Evolutionary conservation across 768 basidiomycete species (phyloP).

Genomic region (Boletus sensibilis): DNA sequence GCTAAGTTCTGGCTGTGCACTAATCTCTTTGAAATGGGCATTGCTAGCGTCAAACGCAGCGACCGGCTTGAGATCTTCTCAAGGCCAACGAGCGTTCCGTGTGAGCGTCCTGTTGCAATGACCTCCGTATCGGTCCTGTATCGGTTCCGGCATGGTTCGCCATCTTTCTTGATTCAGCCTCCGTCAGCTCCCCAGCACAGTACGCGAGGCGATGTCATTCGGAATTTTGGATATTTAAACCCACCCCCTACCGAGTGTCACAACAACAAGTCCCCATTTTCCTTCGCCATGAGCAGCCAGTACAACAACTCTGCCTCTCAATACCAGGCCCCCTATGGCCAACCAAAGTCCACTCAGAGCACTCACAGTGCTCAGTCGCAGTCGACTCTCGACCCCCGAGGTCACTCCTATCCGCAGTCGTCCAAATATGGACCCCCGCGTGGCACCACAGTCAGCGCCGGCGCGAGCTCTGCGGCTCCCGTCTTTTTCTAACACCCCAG

Average conservation of each 20-base stretch:
- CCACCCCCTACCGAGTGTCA: not conserved
- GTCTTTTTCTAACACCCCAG: constrained; percentile 54
- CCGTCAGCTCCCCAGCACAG: constrained; percentile 15
- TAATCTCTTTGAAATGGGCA: not conserved
- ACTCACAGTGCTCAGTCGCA: constrained; percentile 18
- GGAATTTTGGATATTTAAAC: constrained; percentile 34
- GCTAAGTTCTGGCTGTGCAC: constrained; percentile 21
- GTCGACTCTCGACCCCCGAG: constrained; percentile 20
- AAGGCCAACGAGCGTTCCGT: constrained; percentile 12
- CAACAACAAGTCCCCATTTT: not conserved
- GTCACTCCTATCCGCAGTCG: constrained; percentile 26
- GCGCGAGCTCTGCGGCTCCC: constrained; percentile 50
- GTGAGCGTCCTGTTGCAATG: constrained; percentile 18
- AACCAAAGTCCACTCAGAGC: constrained; percentile 22
- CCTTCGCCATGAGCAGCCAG: constrained; percentile 29
- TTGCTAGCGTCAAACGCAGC: constrained; percentile 8
- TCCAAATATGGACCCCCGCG: constrained; percentile 23
- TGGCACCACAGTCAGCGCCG: constrained; percentile 47
- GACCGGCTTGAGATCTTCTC: constrained; percentile 15
- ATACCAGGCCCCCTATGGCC: constrained; percentile 15
- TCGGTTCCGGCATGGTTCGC: constrained; percentile 30
- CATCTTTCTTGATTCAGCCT: constrained; percentile 23
- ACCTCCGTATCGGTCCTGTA: constrained; percentile 23
- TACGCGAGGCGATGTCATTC: constrained; percentile 28
- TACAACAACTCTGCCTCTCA: constrained; percentile 17